Percentiles rank a stretch among this genome's conserved stretches.
These are phyloP conservation scores for Plantago lanceolata DNA, from an alignment of 305 asterid genomes.

Conservation along the genomic window DNA sequence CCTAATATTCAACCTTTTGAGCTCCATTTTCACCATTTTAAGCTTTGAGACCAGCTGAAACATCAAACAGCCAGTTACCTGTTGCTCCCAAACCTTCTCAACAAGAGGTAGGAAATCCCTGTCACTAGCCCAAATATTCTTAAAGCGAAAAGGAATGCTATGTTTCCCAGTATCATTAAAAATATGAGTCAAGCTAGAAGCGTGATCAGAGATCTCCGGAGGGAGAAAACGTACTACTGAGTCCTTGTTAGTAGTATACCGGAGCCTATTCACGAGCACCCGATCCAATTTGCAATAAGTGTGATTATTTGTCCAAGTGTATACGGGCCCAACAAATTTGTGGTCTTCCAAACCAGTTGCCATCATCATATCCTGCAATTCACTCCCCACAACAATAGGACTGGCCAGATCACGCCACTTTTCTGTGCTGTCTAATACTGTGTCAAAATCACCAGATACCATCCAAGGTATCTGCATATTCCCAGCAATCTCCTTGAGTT, in stretches of 20 bases:
- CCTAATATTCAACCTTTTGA: neutral
- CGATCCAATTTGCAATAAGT: neutral
- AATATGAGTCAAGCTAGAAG: neutral
- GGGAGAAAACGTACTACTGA: neutral
- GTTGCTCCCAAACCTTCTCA: neutral
- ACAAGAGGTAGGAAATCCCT: neutral
- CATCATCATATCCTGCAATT: neutral
- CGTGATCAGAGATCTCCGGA: neutral
- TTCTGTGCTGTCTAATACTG: neutral
- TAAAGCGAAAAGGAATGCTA: no score
- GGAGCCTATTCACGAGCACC: neutral
- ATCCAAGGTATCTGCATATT: no score
- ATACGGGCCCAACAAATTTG: neutral
- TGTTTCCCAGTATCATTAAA: neutral
- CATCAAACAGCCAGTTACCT: neutral
- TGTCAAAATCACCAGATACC: no score
- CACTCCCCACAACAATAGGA: neutral
- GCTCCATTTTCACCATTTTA: neutral
- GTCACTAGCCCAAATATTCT: neutral
- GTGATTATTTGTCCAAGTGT: neutral
- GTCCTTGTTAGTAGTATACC: neutral
- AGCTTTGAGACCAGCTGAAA: neutral
- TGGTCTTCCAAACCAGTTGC: neutral
- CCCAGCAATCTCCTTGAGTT: no score
- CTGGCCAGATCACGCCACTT: neutral